Percentiles rank a stretch among this genome's conserved stretches.
phyloP scores from a whole-genome alignment of 1,139 yeast genomes.

The Hemisphaericaspora xylofermentans region DNA sequence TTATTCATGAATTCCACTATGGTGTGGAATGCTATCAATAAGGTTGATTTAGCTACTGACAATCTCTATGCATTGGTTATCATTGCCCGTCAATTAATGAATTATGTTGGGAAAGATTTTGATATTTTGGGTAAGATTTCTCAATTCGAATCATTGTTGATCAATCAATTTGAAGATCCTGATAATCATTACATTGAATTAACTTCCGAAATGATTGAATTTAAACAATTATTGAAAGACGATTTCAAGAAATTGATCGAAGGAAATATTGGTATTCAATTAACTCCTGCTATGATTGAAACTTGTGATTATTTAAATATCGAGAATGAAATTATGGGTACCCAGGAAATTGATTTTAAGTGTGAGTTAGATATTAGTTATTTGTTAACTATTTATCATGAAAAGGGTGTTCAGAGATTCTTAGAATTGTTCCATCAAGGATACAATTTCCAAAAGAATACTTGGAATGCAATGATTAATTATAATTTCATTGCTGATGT shows the following conservation, averaged over 20 bases:
- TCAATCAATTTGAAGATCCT: constrained; percentile 52
- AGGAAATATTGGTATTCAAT: constrained; percentile 2
- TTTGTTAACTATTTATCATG: constrained; percentile 30
- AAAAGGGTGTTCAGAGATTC: constrained; percentile 29
- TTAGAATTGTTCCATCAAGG: constrained; percentile 29
- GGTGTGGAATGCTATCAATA: constrained; percentile 27
- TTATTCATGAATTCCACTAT: constrained; percentile 31
- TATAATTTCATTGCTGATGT: constrained; percentile 26
- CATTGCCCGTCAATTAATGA: constrained; percentile 26
- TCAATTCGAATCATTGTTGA: constrained; percentile 38
- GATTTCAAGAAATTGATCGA: constrained; percentile 16
- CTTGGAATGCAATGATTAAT: constrained; percentile 37
- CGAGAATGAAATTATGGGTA: constrained; percentile 1
- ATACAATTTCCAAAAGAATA: constrained; percentile 27
- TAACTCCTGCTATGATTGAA: constrained; percentile 24
- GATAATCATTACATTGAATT: constrained; percentile 48
- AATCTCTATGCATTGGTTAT: constrained; percentile 36
- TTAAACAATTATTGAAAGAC: constrained; percentile 21
- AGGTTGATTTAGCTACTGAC: constrained; percentile 31
- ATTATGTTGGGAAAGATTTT: constrained; percentile 14
- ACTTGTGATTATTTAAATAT: constrained; percentile 17
- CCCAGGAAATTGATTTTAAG: constrained; percentile 12
- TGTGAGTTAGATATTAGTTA: constrained; percentile 27
- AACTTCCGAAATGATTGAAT: constrained; percentile 32
- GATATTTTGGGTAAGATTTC: constrained; percentile 22